Conservation (phyloP, 257 asterid genomes). For the Schizonepeta tenuifolia region DNA sequence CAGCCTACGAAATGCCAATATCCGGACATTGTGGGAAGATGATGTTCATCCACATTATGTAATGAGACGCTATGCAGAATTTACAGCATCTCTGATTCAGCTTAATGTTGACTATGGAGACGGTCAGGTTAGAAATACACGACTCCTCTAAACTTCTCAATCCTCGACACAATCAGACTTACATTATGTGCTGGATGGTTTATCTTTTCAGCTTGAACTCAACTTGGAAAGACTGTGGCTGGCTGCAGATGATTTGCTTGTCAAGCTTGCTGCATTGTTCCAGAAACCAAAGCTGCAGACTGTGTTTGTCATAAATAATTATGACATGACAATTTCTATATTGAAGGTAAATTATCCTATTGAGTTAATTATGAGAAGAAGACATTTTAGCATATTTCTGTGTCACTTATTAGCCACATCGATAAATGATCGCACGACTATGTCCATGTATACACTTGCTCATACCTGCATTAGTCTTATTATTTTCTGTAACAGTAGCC, state of each 20-base stretch:
- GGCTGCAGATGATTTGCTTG: constrained; percentile 91
- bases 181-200: constrained; percentile 13
- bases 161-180: constrained; percentile 17
- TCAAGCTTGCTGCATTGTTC: constrained; percentile 81
- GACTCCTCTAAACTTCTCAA: constrained; percentile 20
- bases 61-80: constrained; percentile 98
- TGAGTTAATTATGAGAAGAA: neutral
- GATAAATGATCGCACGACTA: neutral
- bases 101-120: constrained; percentile 94
- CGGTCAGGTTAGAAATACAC: constrained; percentile 76
- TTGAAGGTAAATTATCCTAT: constrained; percentile 64
- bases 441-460: neutral
- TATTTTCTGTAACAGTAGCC: neutral
- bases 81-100: constrained; percentile 91
- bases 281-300: constrained; percentile 81
- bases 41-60: constrained; percentile 98
- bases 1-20: constrained; percentile 85
- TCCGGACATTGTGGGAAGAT: constrained; percentile 91
- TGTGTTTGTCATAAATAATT: constrained; percentile 89
- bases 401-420: neutral
- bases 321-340: constrained; percentile 92
- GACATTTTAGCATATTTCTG: constrained; percentile 12
- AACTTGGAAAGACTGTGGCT: constrained; percentile 92
- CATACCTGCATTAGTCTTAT: neutral
- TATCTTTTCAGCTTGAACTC: constrained; percentile 77